phyloP scores from a whole-genome alignment of 371 early-diverging fungal genomes.

The Circinella minor region DNA sequence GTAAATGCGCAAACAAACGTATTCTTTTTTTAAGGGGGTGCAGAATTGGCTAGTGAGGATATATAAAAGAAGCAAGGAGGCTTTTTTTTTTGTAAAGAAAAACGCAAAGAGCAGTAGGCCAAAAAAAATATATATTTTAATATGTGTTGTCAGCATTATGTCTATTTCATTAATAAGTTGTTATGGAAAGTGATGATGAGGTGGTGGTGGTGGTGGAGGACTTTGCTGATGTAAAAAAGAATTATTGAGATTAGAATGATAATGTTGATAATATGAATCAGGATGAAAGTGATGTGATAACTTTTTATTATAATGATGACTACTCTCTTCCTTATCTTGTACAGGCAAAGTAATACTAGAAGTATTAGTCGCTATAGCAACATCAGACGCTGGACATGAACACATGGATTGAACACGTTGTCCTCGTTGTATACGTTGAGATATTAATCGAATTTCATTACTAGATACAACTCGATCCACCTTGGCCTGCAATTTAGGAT shows the following conservation, averaged over 20 bases:
- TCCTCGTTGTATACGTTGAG: neutral
- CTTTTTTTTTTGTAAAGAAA: too few species aligned
- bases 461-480: constrained; percentile 14
- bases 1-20: too few species aligned
- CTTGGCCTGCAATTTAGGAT: constrained; percentile 14
- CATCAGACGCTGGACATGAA: neutral
- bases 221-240: neutral
- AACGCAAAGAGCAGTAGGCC: too few species aligned
- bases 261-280: neutral
- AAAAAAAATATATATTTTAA: neutral
- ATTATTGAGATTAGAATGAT: neutral
- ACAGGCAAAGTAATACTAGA: too few species aligned
- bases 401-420: neutral
- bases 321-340: too few species aligned
- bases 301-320: neutral
- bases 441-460: constrained; percentile 2
- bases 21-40: too few species aligned
- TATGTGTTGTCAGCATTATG: neutral
- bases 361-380: neutral
- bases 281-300: neutral
- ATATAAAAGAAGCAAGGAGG: too few species aligned
- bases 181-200: neutral
- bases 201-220: neutral
- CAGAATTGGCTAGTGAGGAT: too few species aligned
- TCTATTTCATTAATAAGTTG: neutral